Conservation (phyloP, 2,329 filamentous ascomycete genomes). For the Fusarium buharicum region DNA sequence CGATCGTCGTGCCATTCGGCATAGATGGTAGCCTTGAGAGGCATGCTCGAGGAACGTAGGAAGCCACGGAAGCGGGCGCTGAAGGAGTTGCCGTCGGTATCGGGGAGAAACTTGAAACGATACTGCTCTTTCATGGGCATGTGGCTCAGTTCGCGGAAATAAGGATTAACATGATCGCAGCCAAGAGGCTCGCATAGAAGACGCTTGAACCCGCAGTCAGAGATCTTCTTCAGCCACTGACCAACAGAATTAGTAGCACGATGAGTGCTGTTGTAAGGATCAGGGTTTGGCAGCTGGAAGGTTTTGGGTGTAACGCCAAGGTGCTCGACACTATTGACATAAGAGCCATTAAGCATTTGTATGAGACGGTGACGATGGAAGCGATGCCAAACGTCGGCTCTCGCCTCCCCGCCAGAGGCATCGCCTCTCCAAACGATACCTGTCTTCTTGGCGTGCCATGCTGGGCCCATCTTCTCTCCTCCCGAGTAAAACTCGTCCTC, state of each 20-base stretch:
- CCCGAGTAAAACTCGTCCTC: constrained; percentile 69
- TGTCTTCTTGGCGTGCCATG: constrained; percentile 68
- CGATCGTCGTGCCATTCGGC: constrained; percentile 79
- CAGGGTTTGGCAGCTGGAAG: constrained; percentile 59
- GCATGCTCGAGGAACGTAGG: constrained; percentile 70
- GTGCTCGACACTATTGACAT: constrained; percentile 60
- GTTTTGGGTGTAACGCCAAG: constrained; percentile 54
- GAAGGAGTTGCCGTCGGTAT: constrained; percentile 76
- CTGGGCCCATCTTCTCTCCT: constrained; percentile 62
- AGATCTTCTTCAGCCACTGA: constrained; percentile 53
- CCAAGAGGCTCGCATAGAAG: constrained; percentile 52
- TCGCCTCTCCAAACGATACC: constrained; percentile 72
- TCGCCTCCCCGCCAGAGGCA: constrained; percentile 67
- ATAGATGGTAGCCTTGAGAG: constrained; percentile 78
- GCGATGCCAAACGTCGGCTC: constrained; percentile 69
- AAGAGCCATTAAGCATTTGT: constrained; percentile 73
- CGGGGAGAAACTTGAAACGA: constrained; percentile 72
- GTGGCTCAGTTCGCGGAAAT: constrained; percentile 48
- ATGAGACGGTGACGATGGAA: constrained; percentile 79
- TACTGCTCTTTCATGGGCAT: constrained; percentile 62
- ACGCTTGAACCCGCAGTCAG: constrained; percentile 58
- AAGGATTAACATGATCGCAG: constrained; percentile 54
- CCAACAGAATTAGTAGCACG: constrained; percentile 52
- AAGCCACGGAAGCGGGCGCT: constrained; percentile 72
- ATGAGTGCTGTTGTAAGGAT: constrained; percentile 56